Evolutionary conservation across 2,329 filamentous ascomycete genomes (phyloP).

Genomic region (Emydomyces testavorans): DNA sequence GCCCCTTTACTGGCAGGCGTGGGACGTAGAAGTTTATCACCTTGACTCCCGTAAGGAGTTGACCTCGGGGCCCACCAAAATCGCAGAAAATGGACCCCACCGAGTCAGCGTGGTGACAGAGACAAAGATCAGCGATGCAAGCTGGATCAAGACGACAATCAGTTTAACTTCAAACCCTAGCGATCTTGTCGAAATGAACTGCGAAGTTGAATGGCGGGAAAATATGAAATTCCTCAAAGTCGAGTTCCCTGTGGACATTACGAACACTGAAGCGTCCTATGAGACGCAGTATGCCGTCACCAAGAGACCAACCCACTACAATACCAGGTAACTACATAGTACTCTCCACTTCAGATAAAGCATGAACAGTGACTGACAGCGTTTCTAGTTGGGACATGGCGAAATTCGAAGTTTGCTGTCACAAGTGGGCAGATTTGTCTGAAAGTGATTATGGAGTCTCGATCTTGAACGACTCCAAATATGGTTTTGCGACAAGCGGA

Average conservation of each 20-base stretch:
- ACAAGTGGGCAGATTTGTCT: constrained; percentile 84
- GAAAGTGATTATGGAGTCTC: constrained; percentile 83
- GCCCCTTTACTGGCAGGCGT: constrained; percentile 91
- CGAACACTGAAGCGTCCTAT: constrained; percentile 85
- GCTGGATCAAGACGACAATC: constrained; percentile 76
- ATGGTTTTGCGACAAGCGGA: constrained; percentile 83
- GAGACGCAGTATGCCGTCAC: constrained; percentile 91
- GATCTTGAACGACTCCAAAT: constrained; percentile 90
- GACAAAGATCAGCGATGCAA: constrained; percentile 76
- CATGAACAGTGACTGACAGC: not conserved
- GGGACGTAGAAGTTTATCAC: constrained; percentile 97
- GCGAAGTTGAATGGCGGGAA: constrained; percentile 93
- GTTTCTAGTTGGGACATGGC: constrained; percentile 73
- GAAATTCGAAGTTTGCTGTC: constrained; percentile 92
- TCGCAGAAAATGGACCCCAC: constrained; percentile 60
- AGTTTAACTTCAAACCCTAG: constrained; percentile 60
- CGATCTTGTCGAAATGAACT: constrained; percentile 61
- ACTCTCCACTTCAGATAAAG: not conserved
- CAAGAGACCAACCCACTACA: constrained; percentile 88
- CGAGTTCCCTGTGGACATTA: constrained; percentile 86
- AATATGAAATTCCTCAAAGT: constrained; percentile 98
- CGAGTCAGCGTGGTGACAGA: constrained; percentile 71
- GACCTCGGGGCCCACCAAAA: constrained; percentile 52
- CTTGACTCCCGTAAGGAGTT: constrained; percentile 75
- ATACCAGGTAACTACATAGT: constrained; percentile 63